Base-by-base conservation (phyloP, 129 eudicot genomes). In the Sambucus nigra region DNA sequence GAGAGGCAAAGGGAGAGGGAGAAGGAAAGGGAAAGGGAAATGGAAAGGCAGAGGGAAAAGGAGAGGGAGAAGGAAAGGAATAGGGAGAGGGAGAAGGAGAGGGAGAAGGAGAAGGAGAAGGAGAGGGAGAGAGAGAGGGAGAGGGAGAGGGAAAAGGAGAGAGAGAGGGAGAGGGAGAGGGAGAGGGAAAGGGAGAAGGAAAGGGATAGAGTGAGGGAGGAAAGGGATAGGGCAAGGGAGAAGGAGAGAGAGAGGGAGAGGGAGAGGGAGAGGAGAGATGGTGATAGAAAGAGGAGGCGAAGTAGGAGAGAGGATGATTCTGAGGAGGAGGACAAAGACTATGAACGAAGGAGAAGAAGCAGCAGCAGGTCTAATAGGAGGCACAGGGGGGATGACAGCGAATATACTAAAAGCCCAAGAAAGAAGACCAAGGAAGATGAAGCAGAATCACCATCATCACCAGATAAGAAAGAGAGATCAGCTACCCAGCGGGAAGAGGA, bases 361-460 rank as follows among this genome's bases (percentile, higher is more conserved):
- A 71, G 73, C 29, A 60, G 64, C 25, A 75, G 61, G 64, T 55
- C 42, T 12, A 35, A 64, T 16, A 68, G 40, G 35, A 69, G 86
- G 75, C 80, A 78, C 22, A 85, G 73, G 67, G 94, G 73, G 64
- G 94, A 77, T 47, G 82, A 28, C 29, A 61, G 80, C 53, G 72
- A 68, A 31, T 77, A 73, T 29, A 15, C 42, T 62, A 65, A 58
- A 41, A 50, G 29, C 38, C 64, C 62, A 15, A 51, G 9, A 20
- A 74, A 69, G 32, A 80, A 57, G 60, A 60, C 24, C 25, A 84
- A 81, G 28, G 92, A 55, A 35, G 76, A 67, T 23, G 42, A 35
- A 35, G 8, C 42, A 2, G 12, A 12, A 35, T 12, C 42, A 35
- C 42, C 42, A 8, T 7, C 42, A 8, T 65, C 64, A 17, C 23